Evolutionary conservation across 2,329 filamentous ascomycete genomes (phyloP).

Genomic region (Chaetomium sp.): DNA sequence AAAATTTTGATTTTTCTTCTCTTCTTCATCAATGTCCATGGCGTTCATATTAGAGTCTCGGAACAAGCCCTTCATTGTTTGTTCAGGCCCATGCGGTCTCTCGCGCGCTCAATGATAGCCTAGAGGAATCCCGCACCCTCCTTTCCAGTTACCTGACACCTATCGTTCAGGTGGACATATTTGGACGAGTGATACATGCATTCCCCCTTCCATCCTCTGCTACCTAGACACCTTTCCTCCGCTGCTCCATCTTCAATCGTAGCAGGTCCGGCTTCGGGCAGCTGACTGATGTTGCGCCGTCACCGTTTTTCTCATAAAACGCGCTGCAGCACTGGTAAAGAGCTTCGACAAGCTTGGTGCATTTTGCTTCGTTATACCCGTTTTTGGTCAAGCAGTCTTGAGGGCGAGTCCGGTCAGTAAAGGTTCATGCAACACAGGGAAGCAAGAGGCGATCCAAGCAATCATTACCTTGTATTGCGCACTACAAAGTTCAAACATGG

Average conservation of each 20-base stretch:
- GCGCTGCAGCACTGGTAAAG: constrained; percentile 89
- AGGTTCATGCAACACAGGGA: neutral
- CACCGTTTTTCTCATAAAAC: constrained; percentile 76
- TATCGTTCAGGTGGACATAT: constrained; percentile 33
- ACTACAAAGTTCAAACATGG: constrained; percentile 41
- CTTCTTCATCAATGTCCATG: constrained; percentile 64
- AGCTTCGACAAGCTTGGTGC: constrained; percentile 69
- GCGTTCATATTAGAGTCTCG: constrained; percentile 99
- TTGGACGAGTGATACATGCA: constrained; percentile 25
- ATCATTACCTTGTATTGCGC: constrained; percentile 75
- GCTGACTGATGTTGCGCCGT: constrained; percentile 68
- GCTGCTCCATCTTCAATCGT: constrained; percentile 78
- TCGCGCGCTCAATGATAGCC: constrained; percentile 97
- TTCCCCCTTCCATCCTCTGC: neutral
- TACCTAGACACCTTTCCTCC: constrained; percentile 28
- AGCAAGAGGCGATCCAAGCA: neutral
- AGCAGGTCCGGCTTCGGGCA: constrained; percentile 80
- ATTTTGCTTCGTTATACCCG: constrained; percentile 79
- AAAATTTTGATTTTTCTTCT: constrained; percentile 33
- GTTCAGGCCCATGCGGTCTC: constrained; percentile 81
- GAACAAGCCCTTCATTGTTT: constrained; percentile 85
- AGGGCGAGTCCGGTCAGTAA: neutral
- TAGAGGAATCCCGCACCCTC: constrained; percentile 71
- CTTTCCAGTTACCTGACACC: constrained; percentile 61
- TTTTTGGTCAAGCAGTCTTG: constrained; percentile 81